Conservation (phyloP, 805 yeast genomes). For the Hanseniaspora clermontiae region DNA sequence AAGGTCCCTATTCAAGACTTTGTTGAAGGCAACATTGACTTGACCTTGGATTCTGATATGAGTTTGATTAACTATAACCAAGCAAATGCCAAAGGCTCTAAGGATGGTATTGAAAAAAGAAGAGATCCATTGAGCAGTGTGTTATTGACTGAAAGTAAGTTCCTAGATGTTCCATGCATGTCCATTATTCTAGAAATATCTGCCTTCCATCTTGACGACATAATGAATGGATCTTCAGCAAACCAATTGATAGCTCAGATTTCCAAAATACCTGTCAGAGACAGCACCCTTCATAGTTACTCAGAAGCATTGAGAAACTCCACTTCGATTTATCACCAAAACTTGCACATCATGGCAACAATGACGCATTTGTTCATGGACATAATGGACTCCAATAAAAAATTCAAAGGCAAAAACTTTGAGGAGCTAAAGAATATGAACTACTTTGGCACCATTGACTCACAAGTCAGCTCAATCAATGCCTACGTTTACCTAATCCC, state of each 20-base stretch:
- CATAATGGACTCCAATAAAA: constrained; percentile 1
- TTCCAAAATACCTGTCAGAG: constrained; percentile 17
- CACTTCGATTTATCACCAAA: constrained; percentile 25
- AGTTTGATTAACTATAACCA: constrained; percentile 16
- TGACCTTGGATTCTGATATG: constrained; percentile 17
- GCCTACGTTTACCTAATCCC: constrained; percentile 31
- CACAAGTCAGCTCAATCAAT: constrained; percentile 39
- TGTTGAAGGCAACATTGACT: constrained; percentile 18
- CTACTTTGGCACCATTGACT: constrained; percentile 23
- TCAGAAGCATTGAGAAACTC: constrained; percentile 36
- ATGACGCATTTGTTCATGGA: constrained; percentile 21
- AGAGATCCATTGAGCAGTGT: constrained; percentile 1
- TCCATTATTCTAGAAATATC: constrained; percentile 2
- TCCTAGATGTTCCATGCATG: not conserved
- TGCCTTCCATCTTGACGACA: not conserved
- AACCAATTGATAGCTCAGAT: not conserved
- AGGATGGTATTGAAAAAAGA: not conserved
- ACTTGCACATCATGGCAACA: constrained; percentile 47
- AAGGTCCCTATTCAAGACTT: constrained; percentile 34
- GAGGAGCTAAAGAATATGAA: constrained; percentile 9
- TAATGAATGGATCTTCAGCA: not conserved
- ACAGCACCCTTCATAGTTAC: constrained; percentile 41
- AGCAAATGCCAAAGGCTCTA: no score
- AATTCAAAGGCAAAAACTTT: constrained; percentile 13
- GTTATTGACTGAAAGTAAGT: constrained; percentile 27